These are phyloP conservation scores for Orbilia blumenaviensis DNA, from an alignment of 2,329 filamentous ascomycete genomes.

Conservation along the genomic window DNA sequence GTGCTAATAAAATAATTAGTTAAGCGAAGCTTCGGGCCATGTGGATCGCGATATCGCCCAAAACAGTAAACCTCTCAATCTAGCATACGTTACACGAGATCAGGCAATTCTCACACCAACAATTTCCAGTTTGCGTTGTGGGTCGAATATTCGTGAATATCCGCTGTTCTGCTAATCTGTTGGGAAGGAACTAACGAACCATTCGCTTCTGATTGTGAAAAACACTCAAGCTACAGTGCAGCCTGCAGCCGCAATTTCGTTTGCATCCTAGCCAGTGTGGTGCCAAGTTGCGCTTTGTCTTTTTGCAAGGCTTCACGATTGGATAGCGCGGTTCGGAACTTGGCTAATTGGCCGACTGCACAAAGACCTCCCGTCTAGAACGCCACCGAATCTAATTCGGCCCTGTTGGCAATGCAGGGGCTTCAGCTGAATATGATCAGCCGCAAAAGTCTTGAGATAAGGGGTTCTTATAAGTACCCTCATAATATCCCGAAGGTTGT, in stretches of 20 bases:
- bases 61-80: neutral
- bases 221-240: neutral
- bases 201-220: neutral
- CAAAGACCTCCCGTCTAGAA: neutral
- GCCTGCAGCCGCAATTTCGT: constrained; percentile 1
- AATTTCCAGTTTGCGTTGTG: constrained; percentile 2
- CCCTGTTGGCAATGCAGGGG: constrained; percentile 38
- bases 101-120: constrained; percentile 17
- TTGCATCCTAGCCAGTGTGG: neutral
- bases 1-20: no score
- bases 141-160: neutral
- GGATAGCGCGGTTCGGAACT: constrained; percentile 40
- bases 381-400: constrained; percentile 19
- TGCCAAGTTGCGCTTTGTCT: constrained; percentile 2
- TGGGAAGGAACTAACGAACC: constrained; percentile 1
- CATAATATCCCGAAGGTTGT: neutral
- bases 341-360: neutral
- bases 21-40: no score
- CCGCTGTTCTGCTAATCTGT: neutral
- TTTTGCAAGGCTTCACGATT: constrained; percentile 2
- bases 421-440: constrained; percentile 32
- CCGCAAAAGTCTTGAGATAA: constrained; percentile 17
- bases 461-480: constrained; percentile 18
- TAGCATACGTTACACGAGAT: neutral
- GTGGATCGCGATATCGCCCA: no score